These are phyloP conservation scores for Mikania micrantha DNA, from an alignment of 129 eudicot species.

Conservation along the genomic window DNA sequence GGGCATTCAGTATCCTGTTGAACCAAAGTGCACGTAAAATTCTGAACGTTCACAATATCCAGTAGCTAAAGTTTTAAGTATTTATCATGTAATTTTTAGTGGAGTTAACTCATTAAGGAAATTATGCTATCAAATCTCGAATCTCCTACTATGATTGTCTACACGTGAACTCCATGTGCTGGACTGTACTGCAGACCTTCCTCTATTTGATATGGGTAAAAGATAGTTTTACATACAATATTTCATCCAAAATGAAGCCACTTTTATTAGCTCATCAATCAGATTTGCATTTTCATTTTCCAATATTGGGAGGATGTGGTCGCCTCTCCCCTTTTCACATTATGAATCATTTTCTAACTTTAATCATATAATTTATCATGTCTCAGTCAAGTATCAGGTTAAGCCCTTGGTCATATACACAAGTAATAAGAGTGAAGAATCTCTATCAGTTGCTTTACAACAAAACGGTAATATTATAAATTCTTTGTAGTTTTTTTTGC, in stretches of 20 bases:
- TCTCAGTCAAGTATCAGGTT: slow-evolving; percentile 88
- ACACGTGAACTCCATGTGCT: too few species aligned
- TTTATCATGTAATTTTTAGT: background rate
- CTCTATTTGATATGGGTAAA: too few species aligned
- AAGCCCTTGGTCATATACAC: slow-evolving; percentile 76
- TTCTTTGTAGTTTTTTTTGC: slow-evolving; percentile 19
- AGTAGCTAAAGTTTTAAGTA: too few species aligned
- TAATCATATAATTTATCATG: slow-evolving; percentile 7
- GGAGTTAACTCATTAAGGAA: slow-evolving; percentile 4
- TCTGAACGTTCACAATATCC: too few species aligned
- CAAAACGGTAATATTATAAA: slow-evolving; percentile 42
- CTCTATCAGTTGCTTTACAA: too few species aligned
- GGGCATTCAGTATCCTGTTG: too few species aligned
- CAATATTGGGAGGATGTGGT: too few species aligned
- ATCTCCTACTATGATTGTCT: too few species aligned
- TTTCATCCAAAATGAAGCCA: slow-evolving; percentile 1
- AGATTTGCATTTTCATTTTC: background rate
- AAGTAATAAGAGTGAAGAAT: too few species aligned
- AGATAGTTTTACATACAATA: too few species aligned
- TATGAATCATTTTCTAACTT: background rate
- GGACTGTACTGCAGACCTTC: too few species aligned
- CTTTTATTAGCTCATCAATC: background rate
- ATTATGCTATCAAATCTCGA: slow-evolving; percentile 58
- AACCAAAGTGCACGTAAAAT: too few species aligned
- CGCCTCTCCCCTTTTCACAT: background rate